Conservation (phyloP, 164 flowering plant genomes). For the Brasenia schreberi region DNA sequence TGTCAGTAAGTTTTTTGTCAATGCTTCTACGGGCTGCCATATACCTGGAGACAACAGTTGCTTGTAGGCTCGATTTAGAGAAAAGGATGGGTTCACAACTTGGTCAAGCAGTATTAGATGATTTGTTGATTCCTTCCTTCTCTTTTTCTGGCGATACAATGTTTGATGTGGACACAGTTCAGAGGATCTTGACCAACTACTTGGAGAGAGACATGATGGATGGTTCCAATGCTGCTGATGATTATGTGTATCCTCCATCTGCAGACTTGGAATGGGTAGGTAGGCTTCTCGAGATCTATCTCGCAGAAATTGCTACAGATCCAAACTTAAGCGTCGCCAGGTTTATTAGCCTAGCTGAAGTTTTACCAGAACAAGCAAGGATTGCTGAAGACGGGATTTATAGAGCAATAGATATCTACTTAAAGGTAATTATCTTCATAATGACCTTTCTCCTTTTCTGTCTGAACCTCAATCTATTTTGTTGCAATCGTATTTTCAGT, state of each 20-base stretch:
- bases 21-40: constrained; percentile 51
- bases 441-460: background rate
- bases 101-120: constrained; percentile 75
- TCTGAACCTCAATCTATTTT: background rate
- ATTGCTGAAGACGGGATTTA: constrained; percentile 85
- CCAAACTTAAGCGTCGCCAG: constrained; percentile 44
- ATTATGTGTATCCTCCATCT: constrained; percentile 28
- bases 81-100: constrained; percentile 66
- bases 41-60: constrained; percentile 72
- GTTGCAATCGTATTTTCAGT: too few relatives aligned
- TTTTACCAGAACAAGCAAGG: constrained; percentile 72
- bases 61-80: constrained; percentile 90
- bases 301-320: constrained; percentile 89
- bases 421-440: constrained; percentile 34
- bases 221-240: constrained; percentile 25
- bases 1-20: constrained; percentile 71
- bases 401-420: constrained; percentile 84
- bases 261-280: constrained; percentile 62
- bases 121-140: constrained; percentile 79
- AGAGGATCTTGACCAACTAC: constrained; percentile 58
- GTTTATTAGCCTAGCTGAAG: constrained; percentile 60
- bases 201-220: constrained; percentile 46
- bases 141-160: constrained; percentile 62
- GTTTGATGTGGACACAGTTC: constrained; percentile 79
- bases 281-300: constrained; percentile 75